A percentile compares a stretch with the other conserved stretches of the same genome.
phyloP scores from a whole-genome alignment of 164 flowering plant species.

The Vitis rupestris region DNA sequence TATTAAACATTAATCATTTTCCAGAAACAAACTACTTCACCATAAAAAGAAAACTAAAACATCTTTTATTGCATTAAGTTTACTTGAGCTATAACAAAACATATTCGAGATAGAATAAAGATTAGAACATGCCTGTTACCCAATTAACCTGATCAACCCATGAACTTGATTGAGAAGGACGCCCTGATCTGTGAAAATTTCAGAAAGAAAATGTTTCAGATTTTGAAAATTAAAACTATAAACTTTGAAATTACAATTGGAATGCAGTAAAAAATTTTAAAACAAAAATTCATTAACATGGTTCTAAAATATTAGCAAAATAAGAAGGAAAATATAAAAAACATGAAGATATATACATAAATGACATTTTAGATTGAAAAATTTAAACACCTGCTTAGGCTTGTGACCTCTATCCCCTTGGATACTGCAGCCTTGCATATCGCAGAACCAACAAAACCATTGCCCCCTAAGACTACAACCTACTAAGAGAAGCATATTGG shows the following conservation, averaged over 20 bases:
- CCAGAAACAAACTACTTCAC: too few species aligned
- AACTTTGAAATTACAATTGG: background rate
- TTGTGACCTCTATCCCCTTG: conserved; percentile 80
- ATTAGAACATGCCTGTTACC: conserved; percentile 61
- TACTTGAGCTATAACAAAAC: conserved; percentile 3
- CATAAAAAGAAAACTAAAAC: background rate
- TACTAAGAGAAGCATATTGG: conserved; percentile 29
- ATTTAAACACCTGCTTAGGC: conserved; percentile 80
- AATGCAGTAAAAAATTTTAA: background rate
- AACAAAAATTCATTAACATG: background rate
- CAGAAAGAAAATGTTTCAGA: conserved; percentile 10
- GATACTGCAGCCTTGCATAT: conserved; percentile 96
- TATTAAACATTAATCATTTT: too few species aligned
- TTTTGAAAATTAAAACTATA: background rate
- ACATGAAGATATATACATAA: background rate
- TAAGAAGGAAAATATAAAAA: background rate
- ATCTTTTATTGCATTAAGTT: background rate
- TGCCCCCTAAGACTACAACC: conserved; percentile 97
- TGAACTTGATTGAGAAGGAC: conserved; percentile 62
- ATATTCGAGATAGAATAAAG: conserved; percentile 2
- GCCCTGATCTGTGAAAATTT: conserved; percentile 70
- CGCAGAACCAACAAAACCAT: conserved; percentile 96
- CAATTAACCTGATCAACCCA: conserved; percentile 95
- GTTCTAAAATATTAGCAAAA: background rate
- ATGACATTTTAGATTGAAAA: conserved; percentile 1